phyloP scores from a whole-genome alignment of 2,329 filamentous ascomycete species.

The Colletotrichum kahawae region DNA sequence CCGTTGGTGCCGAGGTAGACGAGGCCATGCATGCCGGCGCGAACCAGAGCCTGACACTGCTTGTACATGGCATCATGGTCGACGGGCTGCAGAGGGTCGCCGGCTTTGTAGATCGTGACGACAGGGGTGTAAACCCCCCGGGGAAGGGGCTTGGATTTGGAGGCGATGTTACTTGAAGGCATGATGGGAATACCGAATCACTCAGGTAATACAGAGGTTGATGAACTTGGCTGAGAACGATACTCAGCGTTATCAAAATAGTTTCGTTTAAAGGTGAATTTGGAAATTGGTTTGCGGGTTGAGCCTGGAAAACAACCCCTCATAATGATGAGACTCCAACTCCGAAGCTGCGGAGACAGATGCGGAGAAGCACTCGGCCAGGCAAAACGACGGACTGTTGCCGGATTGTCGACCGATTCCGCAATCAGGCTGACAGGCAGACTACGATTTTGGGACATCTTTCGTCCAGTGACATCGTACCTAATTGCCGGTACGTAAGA shows the following conservation, averaged over 20 bases:
- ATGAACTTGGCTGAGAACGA: not conserved
- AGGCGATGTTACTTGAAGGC: slow-evolving; percentile 32
- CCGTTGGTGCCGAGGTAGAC: slow-evolving; percentile 53
- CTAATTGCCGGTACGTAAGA: not conserved
- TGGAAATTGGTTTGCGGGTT: not conserved
- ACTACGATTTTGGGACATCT: no score
- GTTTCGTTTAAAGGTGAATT: not conserved
- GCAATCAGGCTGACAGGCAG: not conserved
- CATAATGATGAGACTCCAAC: not conserved
- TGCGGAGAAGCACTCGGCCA: not conserved
- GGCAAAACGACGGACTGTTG: not conserved
- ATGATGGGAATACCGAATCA: slow-evolving; percentile 20
- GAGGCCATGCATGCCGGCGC: slow-evolving; percentile 48
- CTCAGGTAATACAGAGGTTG: not conserved
- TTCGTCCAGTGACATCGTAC: not conserved
- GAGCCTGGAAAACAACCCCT: not conserved
- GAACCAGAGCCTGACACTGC: slow-evolving; percentile 46
- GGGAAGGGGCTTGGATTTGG: slow-evolving; percentile 43
- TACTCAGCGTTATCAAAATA: not conserved
- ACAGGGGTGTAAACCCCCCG: slow-evolving; percentile 52
- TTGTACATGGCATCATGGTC: slow-evolving; percentile 46
- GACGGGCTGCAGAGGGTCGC: slow-evolving; percentile 41
- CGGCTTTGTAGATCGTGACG: slow-evolving; percentile 48
- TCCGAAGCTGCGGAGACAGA: not conserved
- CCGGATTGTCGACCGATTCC: not conserved